Evolutionary conservation across 352 stramenopile species (phyloP), one percentile per base, ranked within the genome.

Genomic region (Phytopythium litorale): DNA sequence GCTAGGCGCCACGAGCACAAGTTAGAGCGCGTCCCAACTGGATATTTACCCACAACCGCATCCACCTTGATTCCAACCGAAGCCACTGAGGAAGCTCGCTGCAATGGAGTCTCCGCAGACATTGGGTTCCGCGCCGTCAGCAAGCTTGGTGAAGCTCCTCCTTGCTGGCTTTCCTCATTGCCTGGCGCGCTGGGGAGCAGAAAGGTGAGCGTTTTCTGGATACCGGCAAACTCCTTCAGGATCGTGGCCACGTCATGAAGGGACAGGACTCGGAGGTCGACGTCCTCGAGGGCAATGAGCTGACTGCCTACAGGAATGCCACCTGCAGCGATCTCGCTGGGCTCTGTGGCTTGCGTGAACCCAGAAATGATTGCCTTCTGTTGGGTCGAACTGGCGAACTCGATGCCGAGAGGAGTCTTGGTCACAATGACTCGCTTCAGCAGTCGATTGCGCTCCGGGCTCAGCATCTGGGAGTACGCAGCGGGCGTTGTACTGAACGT

Each of bases 401-500:
- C 49, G 28, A 81, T 66, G 3, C 70, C 72, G 15, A 79, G 58
- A 1, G 62, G 70, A 13, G 67, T 69, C 23, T 56, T 63, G 8
- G 60, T 63, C 19, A 75, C 63, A 7, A 58, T 42, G 18, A 80
- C 59, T 21, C 56, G 46, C 40, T 61, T 62, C 37, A 69, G 51
- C 7, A 43, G 13, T 23, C 62, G 56, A 8, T 61, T 66, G 25
- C 33, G 50, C 23, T 43, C 59, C 4, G 56, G 30, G 28, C 65
- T 73, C 2, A 78, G 32, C 72, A 85, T 78, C 3, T 51, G 30
- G 4, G 73, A 55, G 56, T 85, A 82, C 21, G 68, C 74, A 0
- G 56, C 60, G 6, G 52, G 25, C 0, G 75, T 83, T 12, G 73
- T 81, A 48, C 75, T 79, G 63, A 89, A 89, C 0, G 80, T 81